A percentile compares a stretch with the other conserved stretches of the same genome.
Evolutionary conservation across 768 basidiomycete species (phyloP).

Genomic region (Boletus rex-veris): DNA sequence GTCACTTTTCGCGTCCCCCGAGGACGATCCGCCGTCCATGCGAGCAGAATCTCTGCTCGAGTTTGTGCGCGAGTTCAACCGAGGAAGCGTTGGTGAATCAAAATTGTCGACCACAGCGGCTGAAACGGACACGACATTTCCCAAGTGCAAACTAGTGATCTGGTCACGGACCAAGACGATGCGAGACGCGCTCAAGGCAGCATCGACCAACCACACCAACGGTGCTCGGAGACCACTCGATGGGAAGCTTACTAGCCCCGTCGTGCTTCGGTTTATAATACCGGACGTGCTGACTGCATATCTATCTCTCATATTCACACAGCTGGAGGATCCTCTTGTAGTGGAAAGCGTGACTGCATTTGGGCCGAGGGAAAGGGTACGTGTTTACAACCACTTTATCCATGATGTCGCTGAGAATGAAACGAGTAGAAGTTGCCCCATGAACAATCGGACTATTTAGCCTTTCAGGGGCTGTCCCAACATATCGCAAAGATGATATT

Average conservation of each 20-base stretch:
- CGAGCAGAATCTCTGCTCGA: constrained; percentile 43
- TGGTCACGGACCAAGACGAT: constrained; percentile 40
- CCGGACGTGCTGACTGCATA: constrained; percentile 66
- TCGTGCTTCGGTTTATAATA: constrained; percentile 56
- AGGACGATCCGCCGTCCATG: constrained; percentile 38
- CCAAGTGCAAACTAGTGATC: constrained; percentile 47
- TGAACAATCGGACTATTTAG: constrained; percentile 62
- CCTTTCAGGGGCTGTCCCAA: constrained; percentile 64
- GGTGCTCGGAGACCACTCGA: not conserved
- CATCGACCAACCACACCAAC: not conserved
- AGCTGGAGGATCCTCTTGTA: constrained; percentile 37
- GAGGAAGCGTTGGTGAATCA: constrained; percentile 13
- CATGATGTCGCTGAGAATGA: constrained; percentile 2
- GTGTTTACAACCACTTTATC: not conserved
- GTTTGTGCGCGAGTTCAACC: constrained; percentile 61
- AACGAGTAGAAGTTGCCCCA: constrained; percentile 57
- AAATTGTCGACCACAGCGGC: not conserved
- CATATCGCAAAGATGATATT: constrained; percentile 60
- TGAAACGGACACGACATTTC: not conserved
- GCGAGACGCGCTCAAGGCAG: constrained; percentile 9
- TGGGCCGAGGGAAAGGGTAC: constrained; percentile 69
- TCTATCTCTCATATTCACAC: constrained; percentile 45
- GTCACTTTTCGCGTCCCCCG: constrained; percentile 42
- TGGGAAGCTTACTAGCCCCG: constrained; percentile 20
- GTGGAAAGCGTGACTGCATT: constrained; percentile 68